phyloP scores from a whole-genome alignment of 2,329 filamentous ascomycete species.

The Fusarium cyanostomum region DNA sequence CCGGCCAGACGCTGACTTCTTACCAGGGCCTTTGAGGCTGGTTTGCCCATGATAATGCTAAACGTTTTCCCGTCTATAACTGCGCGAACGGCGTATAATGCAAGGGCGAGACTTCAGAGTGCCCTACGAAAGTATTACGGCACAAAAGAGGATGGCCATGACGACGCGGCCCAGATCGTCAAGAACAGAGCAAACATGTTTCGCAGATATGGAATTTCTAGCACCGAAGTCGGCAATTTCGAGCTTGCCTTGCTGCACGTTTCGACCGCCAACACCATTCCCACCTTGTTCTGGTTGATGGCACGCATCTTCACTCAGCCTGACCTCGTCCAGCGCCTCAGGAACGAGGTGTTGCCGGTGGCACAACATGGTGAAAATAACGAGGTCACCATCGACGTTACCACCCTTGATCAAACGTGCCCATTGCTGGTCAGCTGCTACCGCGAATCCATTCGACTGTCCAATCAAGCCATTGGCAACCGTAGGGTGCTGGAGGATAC shows the following conservation, averaged over 20 bases:
- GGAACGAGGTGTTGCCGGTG: constrained; percentile 43
- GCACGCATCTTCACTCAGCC: constrained; percentile 44
- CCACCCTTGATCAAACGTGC: constrained; percentile 49
- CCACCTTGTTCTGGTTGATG: constrained; percentile 51
- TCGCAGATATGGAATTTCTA: not conserved
- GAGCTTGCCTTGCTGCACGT: constrained; percentile 47
- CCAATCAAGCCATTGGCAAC: constrained; percentile 20
- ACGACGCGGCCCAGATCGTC: constrained; percentile 45
- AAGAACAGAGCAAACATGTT: constrained; percentile 3
- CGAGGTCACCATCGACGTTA: constrained; percentile 46
- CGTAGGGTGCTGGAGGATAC: constrained; percentile 26
- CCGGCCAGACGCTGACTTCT: not conserved
- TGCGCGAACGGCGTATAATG: constrained; percentile 11
- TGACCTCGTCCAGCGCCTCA: constrained; percentile 42
- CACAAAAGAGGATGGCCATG: constrained; percentile 6
- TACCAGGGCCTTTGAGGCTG: constrained; percentile 17
- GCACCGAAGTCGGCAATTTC: constrained; percentile 13
- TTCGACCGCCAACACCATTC: constrained; percentile 50
- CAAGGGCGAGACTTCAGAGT: constrained; percentile 13
- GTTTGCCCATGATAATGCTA: constrained; percentile 7
- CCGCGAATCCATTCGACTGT: constrained; percentile 11
- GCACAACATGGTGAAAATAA: not conserved
- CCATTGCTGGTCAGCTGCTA: constrained; percentile 44
- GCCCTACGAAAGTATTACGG: constrained; percentile 19
- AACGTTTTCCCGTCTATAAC: constrained; percentile 24